Evolutionary conservation across 768 basidiomycete species (phyloP).

Genomic region (Pisolithus orientalis): DNA sequence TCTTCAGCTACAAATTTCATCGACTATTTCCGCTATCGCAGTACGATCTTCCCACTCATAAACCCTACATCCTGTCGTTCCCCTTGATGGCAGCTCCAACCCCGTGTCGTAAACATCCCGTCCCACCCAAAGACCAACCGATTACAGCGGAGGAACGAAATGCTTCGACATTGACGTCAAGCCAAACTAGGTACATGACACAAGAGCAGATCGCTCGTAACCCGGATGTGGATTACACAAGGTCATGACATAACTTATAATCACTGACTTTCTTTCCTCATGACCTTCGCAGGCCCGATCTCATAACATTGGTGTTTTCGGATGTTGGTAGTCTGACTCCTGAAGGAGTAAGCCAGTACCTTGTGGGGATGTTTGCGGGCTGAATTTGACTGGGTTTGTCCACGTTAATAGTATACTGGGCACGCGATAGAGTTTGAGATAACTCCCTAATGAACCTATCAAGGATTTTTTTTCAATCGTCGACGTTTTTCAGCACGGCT

Average conservation of each 20-base stretch:
- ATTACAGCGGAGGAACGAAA: conserved; percentile 2
- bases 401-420: conserved; percentile 1
- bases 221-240: conserved; percentile 92
- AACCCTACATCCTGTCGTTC: conserved; percentile 69
- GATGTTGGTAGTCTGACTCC: conserved; percentile 92
- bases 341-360: conserved; percentile 89
- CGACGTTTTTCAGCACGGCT: conserved; percentile 5
- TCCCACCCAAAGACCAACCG: conserved; percentile 3
- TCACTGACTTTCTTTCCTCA: conserved; percentile 16
- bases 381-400: conserved; percentile 24
- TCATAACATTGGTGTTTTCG: conserved; percentile 90
- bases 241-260: conserved; percentile 37
- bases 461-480: conserved; percentile 7
- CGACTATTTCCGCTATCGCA: conserved; percentile 91
- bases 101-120: not conserved
- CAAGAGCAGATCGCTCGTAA: conserved; percentile 76
- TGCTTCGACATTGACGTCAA: not conserved
- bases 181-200: conserved; percentile 45
- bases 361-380: conserved; percentile 91
- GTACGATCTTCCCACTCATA: conserved; percentile 81
- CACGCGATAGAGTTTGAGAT: conserved; percentile 33
- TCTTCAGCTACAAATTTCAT: conserved; percentile 89
- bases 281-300: conserved; percentile 59
- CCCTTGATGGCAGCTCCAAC: conserved; percentile 32
- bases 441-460: conserved; percentile 21